Conservation (phyloP, 106 monocot species). For the Platanthera guangdongensis region DNA sequence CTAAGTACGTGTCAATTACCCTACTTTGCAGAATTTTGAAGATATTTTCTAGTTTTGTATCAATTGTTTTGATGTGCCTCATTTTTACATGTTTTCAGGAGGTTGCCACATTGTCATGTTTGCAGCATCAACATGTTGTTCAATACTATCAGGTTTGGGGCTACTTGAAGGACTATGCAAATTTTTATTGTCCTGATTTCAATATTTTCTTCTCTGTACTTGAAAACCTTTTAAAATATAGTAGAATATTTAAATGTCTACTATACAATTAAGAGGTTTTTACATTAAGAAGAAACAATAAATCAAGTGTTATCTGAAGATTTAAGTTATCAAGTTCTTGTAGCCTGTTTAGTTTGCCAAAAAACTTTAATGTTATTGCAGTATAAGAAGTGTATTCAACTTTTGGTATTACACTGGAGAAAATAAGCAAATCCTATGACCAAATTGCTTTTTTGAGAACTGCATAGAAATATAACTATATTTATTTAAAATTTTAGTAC, state of each 20-base stretch:
- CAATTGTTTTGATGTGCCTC: constrained; percentile 9
- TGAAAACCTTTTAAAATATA: neutral
- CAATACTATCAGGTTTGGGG: constrained; percentile 85
- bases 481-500: too few species aligned
- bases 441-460: too few species aligned
- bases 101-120: constrained; percentile 84
- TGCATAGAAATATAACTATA: too few species aligned
- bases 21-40: neutral
- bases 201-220: neutral
- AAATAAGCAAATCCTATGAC: too few species aligned
- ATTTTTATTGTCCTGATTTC: neutral
- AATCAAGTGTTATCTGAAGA: too few species aligned
- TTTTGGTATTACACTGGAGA: too few species aligned
- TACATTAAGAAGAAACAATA: too few species aligned
- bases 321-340: too few species aligned
- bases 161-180: neutral
- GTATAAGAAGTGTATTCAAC: too few species aligned
- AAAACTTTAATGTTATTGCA: too few species aligned
- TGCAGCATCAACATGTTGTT: constrained; percentile 99
- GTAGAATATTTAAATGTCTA: neutral
- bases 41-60: neutral
- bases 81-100: constrained; percentile 58
- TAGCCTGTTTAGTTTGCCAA: too few species aligned
- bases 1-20: neutral
- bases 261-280: neutral